phyloP scores from a whole-genome alignment of 2,329 filamentous ascomycete genomes.

The Endothia cerciana region DNA sequence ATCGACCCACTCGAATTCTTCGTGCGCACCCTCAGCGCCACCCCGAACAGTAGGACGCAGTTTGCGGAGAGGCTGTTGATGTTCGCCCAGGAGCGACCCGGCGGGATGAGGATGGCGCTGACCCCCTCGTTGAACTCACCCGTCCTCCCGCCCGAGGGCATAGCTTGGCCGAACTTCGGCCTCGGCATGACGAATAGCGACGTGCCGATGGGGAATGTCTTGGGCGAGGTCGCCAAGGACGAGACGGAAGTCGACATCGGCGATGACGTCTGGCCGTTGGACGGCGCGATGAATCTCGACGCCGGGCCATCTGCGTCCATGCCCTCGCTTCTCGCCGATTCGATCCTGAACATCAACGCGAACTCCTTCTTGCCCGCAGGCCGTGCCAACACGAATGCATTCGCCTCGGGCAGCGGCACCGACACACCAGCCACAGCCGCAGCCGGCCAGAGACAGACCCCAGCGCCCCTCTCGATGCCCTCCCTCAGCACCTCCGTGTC shows the following conservation, averaged over 20 bases:
- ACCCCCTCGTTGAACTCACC: conserved; percentile 37
- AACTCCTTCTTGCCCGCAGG: conserved; percentile 12
- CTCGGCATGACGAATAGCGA: neutral
- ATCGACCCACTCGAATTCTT: conserved; percentile 50
- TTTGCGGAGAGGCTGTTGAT: conserved; percentile 48
- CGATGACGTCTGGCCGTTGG: neutral
- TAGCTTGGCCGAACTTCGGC: conserved; percentile 10
- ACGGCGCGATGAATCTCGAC: conserved; percentile 20
- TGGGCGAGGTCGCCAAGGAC: conserved; percentile 28
- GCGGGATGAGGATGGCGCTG: conserved; percentile 41
- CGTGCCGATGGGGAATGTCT: conserved; percentile 16
- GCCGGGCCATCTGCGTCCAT: neutral
- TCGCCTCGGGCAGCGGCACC: conserved; percentile 12
- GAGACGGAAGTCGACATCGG: conserved; percentile 17
- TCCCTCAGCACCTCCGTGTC: conserved; percentile 17
- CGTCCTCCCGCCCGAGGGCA: conserved; percentile 26
- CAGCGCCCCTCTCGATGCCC: conserved; percentile 19
- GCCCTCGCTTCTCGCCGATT: conserved; percentile 21
- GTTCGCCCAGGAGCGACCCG: conserved; percentile 46
- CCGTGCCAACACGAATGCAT: conserved; percentile 10
- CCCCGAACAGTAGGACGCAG: conserved; percentile 47
- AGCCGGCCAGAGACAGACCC: neutral
- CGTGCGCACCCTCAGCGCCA: conserved; percentile 47
- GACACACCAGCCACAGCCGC: neutral
- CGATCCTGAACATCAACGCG: conserved; percentile 20